Conservation (phyloP, 768 basidiomycete species). For the Dacryopinax primogenitus region DNA sequence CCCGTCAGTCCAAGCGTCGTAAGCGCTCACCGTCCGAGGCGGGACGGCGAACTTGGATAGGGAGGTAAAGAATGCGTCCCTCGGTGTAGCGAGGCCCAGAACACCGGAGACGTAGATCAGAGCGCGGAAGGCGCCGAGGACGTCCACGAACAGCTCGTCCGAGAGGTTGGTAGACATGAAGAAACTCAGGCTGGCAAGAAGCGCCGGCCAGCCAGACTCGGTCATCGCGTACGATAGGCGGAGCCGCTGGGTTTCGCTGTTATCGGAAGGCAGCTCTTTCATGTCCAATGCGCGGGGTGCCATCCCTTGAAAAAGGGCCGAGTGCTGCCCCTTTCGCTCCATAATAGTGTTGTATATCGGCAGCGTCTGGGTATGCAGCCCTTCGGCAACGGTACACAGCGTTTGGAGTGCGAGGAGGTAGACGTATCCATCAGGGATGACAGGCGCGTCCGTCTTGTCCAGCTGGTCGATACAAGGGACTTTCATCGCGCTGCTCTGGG, state of each 20-base stretch:
- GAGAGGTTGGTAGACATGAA: constrained; percentile 82
- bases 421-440: constrained; percentile 85
- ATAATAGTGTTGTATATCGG: constrained; percentile 63
- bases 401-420: constrained; percentile 87
- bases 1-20: constrained; percentile 45
- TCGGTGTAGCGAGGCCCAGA: constrained; percentile 70
- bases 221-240: constrained; percentile 61
- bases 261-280: constrained; percentile 39
- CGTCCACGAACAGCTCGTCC: constrained; percentile 81
- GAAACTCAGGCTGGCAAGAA: constrained; percentile 81
- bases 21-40: constrained; percentile 67
- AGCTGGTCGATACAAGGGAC: constrained; percentile 73
- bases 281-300: constrained; percentile 61
- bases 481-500: constrained; percentile 15
- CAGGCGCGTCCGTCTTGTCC: constrained; percentile 90
- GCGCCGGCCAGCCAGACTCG: constrained; percentile 79
- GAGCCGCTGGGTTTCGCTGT: constrained; percentile 45
- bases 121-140: constrained; percentile 66
- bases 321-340: constrained; percentile 39
- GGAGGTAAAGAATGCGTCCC: constrained; percentile 84
- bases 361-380: constrained; percentile 59
- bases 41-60: constrained; percentile 92
- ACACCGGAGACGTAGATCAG: constrained; percentile 82
- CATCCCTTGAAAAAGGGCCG: constrained; percentile 30
- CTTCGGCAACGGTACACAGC: constrained; percentile 73